These are phyloP conservation scores for Ceratocystiopsis minuta DNA, from an alignment of 2,329 filamentous ascomycete genomes.

Conservation along the genomic window DNA sequence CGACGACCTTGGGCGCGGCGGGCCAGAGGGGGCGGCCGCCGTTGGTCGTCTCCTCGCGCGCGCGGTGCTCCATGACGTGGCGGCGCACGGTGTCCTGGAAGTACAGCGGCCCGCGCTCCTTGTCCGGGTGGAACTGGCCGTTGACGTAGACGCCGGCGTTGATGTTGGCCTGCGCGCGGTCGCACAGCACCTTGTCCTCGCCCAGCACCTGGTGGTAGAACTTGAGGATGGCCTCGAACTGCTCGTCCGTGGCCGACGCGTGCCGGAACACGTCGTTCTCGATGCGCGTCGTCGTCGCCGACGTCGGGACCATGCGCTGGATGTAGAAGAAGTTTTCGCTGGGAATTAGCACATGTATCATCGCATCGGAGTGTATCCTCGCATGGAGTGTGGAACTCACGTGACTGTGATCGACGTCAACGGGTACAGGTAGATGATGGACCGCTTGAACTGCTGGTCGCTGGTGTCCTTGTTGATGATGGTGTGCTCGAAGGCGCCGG, in stretches of 20 bases:
- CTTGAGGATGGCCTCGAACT: conserved; percentile 26
- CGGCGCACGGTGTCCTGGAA: conserved; percentile 17
- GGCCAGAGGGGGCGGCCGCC: conserved; percentile 16
- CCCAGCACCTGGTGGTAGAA: conserved; percentile 33
- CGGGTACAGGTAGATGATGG: conserved; percentile 22
- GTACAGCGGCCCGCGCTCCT: conserved; percentile 34
- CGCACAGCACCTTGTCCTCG: conserved; percentile 33
- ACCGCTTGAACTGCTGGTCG: conserved; percentile 9
- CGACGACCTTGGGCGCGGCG: conserved; percentile 10
- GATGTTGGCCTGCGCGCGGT: conserved; percentile 30
- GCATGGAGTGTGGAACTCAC: conserved; percentile 16
- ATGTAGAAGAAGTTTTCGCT: conserved; percentile 32
- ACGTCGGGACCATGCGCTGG: conserved; percentile 29
- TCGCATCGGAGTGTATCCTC: too few species aligned
- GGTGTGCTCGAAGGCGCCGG: conserved; percentile 6
- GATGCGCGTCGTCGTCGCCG: conserved; percentile 23
- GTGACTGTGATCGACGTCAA: conserved; percentile 21
- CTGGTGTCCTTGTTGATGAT: conserved; percentile 6
- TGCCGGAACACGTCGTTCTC: conserved; percentile 34
- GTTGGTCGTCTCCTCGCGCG: conserved; percentile 9
- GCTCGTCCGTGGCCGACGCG: conserved; percentile 25
- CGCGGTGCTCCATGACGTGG: conserved; percentile 14
- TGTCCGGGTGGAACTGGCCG: conserved; percentile 32
- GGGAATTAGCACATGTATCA: too few species aligned
- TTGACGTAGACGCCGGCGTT: conserved; percentile 31